phyloP scores from a whole-genome alignment of 2,329 filamentous ascomycete species.

The Aspergillus flavus region DNA sequence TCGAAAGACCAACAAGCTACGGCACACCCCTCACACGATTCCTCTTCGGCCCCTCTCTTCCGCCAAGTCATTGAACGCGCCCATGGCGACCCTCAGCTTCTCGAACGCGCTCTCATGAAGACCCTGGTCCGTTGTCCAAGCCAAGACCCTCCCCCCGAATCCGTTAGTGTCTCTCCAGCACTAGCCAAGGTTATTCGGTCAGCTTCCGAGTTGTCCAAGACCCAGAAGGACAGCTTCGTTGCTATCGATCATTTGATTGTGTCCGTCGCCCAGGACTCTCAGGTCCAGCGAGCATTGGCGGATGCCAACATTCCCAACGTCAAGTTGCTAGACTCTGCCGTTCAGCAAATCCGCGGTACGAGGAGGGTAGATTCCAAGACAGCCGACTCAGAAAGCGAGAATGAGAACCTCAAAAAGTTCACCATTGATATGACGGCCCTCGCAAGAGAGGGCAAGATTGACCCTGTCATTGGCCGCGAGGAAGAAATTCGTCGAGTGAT shows the following conservation, averaged over 20 bases:
- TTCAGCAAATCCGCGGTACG: constrained; percentile 88
- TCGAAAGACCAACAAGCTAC: constrained; percentile 77
- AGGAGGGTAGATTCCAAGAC: constrained; percentile 94
- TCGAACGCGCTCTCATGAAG: constrained; percentile 91
- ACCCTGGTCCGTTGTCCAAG: constrained; percentile 84
- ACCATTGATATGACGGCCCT: constrained; percentile 98
- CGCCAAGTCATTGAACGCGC: constrained; percentile 92
- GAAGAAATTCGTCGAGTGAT: constrained; percentile 93
- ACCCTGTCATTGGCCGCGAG: constrained; percentile 94
- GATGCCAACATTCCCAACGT: constrained; percentile 90
- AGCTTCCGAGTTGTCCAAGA: constrained; percentile 87
- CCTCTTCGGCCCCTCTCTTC: constrained; percentile 74
- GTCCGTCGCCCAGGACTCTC: constrained; percentile 75
- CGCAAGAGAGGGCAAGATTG: constrained; percentile 95
- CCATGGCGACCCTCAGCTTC: constrained; percentile 85
- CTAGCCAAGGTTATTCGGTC: constrained; percentile 82
- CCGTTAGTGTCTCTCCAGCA: constrained; percentile 76
- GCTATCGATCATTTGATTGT: constrained; percentile 94
- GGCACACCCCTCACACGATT: constrained; percentile 66
- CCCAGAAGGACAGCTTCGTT: constrained; percentile 95
- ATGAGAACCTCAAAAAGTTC: constrained; percentile 96
- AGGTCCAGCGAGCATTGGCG: constrained; percentile 72
- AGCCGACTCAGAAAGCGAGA: constrained; percentile 85
- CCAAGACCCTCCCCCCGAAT: constrained; percentile 92
- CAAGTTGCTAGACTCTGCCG: constrained; percentile 87